These are phyloP conservation scores for Geopyxis carbonaria DNA, from an alignment of 495 filamentous ascomycete genomes.

Conservation along the genomic window DNA sequence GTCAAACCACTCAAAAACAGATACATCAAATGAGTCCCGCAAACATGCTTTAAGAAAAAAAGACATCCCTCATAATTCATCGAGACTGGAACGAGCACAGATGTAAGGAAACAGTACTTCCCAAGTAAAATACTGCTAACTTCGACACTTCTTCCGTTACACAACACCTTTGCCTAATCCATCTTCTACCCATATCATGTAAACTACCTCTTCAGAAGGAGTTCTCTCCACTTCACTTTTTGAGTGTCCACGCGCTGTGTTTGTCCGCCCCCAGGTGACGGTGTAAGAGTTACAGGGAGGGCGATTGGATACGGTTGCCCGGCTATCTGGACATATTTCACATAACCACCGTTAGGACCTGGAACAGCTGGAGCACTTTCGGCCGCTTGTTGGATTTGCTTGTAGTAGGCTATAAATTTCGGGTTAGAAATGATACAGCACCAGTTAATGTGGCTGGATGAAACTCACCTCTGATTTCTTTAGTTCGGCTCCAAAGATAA, in stretches of 20 bases:
- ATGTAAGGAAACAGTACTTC: no score
- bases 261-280: slow-evolving; percentile 21
- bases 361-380: slow-evolving; percentile 19
- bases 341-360: slow-evolving; percentile 10
- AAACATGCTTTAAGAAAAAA: no score
- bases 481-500: slow-evolving; percentile 23
- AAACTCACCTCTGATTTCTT: slow-evolving; percentile 24
- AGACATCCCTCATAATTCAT: no score
- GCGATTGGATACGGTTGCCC: slow-evolving; percentile 22
- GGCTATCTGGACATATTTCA: slow-evolving; percentile 22
- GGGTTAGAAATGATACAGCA: slow-evolving; percentile 2
- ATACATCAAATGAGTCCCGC: no score
- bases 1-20: no score
- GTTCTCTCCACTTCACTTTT: slow-evolving; percentile 24
- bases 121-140: no score
- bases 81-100: no score
- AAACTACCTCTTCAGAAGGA: no score
- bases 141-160: no score
- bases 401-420: slow-evolving; percentile 17
- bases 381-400: slow-evolving; percentile 22
- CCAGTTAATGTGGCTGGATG: background rate
- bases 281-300: slow-evolving; percentile 21
- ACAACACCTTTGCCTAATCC: no score
- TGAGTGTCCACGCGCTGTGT: slow-evolving; percentile 19
- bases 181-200: no score